Percentiles rank a stretch among this genome's conserved stretches.
phyloP scores from a whole-genome alignment of 768 basidiomycete genomes.

The Imleria badia region DNA sequence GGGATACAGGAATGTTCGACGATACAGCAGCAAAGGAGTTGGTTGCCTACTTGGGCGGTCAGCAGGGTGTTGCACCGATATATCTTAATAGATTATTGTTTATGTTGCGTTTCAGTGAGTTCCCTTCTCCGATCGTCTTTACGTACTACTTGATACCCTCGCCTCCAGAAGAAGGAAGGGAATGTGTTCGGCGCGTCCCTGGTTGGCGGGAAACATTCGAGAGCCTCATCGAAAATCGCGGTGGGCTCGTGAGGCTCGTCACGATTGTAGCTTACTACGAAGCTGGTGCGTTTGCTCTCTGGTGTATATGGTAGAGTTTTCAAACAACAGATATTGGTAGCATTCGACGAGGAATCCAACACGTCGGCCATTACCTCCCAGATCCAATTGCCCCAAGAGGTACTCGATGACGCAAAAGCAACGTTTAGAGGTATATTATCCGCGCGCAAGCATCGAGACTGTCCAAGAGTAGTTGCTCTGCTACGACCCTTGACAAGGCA shows the following conservation, averaged over 20 bases:
- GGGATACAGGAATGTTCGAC: conserved; percentile 14
- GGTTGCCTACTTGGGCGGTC: not conserved
- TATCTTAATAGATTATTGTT: conserved; percentile 11
- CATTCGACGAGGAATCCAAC: not conserved
- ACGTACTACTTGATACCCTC: not conserved
- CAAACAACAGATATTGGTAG: not conserved
- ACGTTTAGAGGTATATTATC: conserved; percentile 1
- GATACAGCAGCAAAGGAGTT: conserved; percentile 1
- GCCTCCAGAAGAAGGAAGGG: conserved; percentile 7
- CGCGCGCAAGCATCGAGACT: conserved; percentile 8
- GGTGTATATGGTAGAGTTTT: not conserved
- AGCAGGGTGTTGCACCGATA: conserved; percentile 10
- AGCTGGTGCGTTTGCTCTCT: conserved; percentile 2
- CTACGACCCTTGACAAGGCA: conserved; percentile 13
- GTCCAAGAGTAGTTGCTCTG: conserved; percentile 12
- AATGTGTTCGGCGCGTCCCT: not conserved
- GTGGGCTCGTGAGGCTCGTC: conserved; percentile 6
- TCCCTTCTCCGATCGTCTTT: not conserved
- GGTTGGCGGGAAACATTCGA: not conserved
- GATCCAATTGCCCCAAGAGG: not conserved
- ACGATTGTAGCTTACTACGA: conserved; percentile 11
- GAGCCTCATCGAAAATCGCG: not conserved
- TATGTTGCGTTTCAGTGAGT: conserved; percentile 21
- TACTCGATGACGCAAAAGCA: conserved; percentile 1
- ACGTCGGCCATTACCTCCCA: not conserved